A percentile compares a stretch with the other conserved stretches of the same genome.
These are phyloP conservation scores for Parachaetomium inaequale DNA, from an alignment of 495 filamentous ascomycete species.

Conservation along the genomic window DNA sequence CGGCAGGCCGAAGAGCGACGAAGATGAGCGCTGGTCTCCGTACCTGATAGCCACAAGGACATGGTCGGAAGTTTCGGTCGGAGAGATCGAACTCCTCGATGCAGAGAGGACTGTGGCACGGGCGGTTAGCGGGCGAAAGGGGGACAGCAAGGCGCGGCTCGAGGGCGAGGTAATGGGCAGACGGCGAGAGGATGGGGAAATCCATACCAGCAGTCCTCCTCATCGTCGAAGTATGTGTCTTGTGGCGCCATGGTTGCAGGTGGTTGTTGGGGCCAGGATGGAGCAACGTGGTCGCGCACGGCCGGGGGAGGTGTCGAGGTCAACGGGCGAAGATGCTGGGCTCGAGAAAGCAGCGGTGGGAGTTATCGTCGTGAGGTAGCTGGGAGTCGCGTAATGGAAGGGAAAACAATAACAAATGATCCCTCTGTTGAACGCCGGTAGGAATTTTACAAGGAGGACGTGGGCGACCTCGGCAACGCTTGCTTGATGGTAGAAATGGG, in stretches of 20 bases:
- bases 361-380: slow-evolving; percentile 11
- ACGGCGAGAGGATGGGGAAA: slow-evolving; percentile 2
- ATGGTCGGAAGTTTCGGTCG: slow-evolving; percentile 95
- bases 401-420: slow-evolving; percentile 21
- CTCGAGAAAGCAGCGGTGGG: slow-evolving; percentile 1
- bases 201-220: slow-evolving; percentile 84
- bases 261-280: slow-evolving; percentile 15
- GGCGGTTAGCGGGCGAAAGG: slow-evolving; percentile 15
- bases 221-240: slow-evolving; percentile 96
- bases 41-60: slow-evolving; percentile 98
- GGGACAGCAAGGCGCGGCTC: not conserved
- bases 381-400: slow-evolving; percentile 4
- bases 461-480: slow-evolving; percentile 16
- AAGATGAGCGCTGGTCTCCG: slow-evolving; percentile 19
- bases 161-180: not conserved
- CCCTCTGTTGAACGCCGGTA: slow-evolving; percentile 21
- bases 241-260: slow-evolving; percentile 66
- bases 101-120: slow-evolving; percentile 72
- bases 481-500: slow-evolving; percentile 5
- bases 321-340: slow-evolving; percentile 4
- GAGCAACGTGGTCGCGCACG: slow-evolving; percentile 18
- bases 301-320: not conserved
- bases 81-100: slow-evolving; percentile 98
- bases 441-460: slow-evolving; percentile 31
- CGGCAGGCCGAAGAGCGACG: slow-evolving; percentile 15